Base-by-base conservation (phyloP, 2,329 filamentous ascomycete genomes). In the Trichoderma gracile region DNA sequence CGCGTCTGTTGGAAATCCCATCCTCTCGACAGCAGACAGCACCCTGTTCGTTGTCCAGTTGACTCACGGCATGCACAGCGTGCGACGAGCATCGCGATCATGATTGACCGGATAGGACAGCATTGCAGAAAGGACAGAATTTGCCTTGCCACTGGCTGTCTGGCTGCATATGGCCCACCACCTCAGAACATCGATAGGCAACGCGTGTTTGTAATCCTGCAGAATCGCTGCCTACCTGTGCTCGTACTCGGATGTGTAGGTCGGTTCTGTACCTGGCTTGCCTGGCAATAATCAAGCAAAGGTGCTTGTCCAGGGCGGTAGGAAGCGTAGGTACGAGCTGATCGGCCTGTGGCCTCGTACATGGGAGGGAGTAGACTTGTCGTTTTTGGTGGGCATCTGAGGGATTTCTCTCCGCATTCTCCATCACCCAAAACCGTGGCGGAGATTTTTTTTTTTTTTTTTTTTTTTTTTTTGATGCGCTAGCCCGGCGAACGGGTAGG, bases 361-460 rank as follows among this genome's bases (percentile, higher is more conserved):
- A 45, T 19, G 46, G n/a, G n/a, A 25, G 25, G 15, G n/a, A n/a
- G 25, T 17, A 30, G 58, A 49, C 33, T 40, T 52, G 47, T 43
- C 57, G 38, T n/a, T 33, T 43, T 52, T 38, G 46, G 58, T 53
- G 58, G 58, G 45, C 56, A 61, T 64, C 69, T 74, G 73, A 75
- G 73, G 73, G 70, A 75, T 75, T 75, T 75, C 73, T 66, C 72
- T 73, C 71, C 68, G 66, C 70, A 72, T 72, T 72, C 67, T 66
- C 69, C 67, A 59, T 66, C 57, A 23, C 40, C 55, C 27, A 58
- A 64, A 12, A 55, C 47, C 47, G 54, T 42, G 52, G 55, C 55
- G 62, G 55, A 58, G 27, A 19, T 15, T 54, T 61, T 61, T 45
- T 45, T 38, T 19, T 43, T 52, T 33, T n/a, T 38, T 38, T 47